Conservation (phyloP, 2,329 filamentous ascomycete genomes). For the Trichoderma atroviride region DNA sequence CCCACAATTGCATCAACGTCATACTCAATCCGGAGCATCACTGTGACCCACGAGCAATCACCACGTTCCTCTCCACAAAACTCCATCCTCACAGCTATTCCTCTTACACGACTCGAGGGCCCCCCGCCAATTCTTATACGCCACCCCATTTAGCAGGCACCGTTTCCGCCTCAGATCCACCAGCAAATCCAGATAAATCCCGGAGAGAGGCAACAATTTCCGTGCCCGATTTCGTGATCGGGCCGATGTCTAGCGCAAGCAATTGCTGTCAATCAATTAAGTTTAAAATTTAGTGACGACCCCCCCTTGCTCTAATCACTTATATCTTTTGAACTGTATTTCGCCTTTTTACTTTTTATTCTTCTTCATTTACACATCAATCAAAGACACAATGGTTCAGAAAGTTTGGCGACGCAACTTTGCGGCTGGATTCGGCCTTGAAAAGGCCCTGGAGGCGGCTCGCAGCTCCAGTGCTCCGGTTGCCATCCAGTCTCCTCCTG, state of each 20-base stretch:
- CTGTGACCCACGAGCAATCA: neutral
- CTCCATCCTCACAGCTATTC: neutral
- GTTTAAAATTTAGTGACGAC: slow-evolving; percentile 5
- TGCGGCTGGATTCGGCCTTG: slow-evolving; percentile 35
- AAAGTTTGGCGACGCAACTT: slow-evolving; percentile 36
- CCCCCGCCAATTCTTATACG: slow-evolving; percentile 10
- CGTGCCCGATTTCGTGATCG: slow-evolving; percentile 1
- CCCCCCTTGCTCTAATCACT: neutral
- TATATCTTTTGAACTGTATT: neutral
- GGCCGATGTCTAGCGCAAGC: slow-evolving; percentile 16
- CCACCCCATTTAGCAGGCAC: neutral
- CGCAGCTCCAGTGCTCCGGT: slow-evolving; percentile 27
- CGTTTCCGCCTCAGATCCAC: neutral
- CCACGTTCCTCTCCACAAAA: neutral
- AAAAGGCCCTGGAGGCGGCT: slow-evolving; percentile 32
- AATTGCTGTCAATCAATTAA: neutral
- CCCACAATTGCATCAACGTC: neutral
- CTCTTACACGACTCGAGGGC: slow-evolving; percentile 4
- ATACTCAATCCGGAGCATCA: neutral
- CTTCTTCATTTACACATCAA: too few relatives aligned
- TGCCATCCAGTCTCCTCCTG: slow-evolving; percentile 27
- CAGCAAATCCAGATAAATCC: slow-evolving; percentile 19
- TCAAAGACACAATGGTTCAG: slow-evolving; percentile 40
- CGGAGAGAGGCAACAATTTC: slow-evolving; percentile 22
- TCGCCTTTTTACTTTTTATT: neutral